Evolutionary conservation across 495 filamentous ascomycete species (phyloP).

Genomic region (Aspergillus cavernicola): DNA sequence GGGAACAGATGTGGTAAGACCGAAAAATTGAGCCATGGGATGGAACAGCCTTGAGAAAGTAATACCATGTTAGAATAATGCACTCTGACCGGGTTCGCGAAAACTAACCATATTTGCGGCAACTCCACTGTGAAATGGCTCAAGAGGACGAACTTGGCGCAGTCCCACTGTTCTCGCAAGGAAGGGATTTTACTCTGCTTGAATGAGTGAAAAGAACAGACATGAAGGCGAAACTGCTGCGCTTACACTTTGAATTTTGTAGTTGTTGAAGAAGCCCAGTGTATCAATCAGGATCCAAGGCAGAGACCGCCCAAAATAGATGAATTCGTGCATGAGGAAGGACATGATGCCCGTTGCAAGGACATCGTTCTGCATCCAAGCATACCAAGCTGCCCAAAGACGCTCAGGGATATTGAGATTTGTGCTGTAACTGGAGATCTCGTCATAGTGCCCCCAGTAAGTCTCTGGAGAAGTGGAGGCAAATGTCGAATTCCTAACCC

Average conservation of each 20-base stretch:
- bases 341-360: slow-evolving; percentile 96
- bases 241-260: slow-evolving; percentile 87
- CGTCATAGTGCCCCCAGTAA: slow-evolving; percentile 80
- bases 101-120: slow-evolving; percentile 83
- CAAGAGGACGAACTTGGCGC: slow-evolving; percentile 84
- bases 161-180: slow-evolving; percentile 86
- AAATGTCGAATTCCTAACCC: slow-evolving; percentile 53
- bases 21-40: slow-evolving; percentile 92
- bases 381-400: slow-evolving; percentile 93
- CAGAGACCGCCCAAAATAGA: slow-evolving; percentile 90
- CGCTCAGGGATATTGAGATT: slow-evolving; percentile 80
- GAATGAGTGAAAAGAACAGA: background rate
- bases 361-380: slow-evolving; percentile 97
- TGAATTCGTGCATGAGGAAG: slow-evolving; percentile 87
- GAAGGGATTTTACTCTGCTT: slow-evolving; percentile 83
- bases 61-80: background rate
- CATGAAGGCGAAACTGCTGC: background rate
- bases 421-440: slow-evolving; percentile 82
- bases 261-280: slow-evolving; percentile 81
- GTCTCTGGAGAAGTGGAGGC: slow-evolving; percentile 50
- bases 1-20: slow-evolving; percentile 81
- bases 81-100: too few relatives aligned
- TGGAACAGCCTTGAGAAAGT: slow-evolving; percentile 70
- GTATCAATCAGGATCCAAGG: slow-evolving; percentile 93
- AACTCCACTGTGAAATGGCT: slow-evolving; percentile 96